Conservation (phyloP, 2,329 filamentous ascomycete species). For the Scedosporium minutisporum region DNA sequence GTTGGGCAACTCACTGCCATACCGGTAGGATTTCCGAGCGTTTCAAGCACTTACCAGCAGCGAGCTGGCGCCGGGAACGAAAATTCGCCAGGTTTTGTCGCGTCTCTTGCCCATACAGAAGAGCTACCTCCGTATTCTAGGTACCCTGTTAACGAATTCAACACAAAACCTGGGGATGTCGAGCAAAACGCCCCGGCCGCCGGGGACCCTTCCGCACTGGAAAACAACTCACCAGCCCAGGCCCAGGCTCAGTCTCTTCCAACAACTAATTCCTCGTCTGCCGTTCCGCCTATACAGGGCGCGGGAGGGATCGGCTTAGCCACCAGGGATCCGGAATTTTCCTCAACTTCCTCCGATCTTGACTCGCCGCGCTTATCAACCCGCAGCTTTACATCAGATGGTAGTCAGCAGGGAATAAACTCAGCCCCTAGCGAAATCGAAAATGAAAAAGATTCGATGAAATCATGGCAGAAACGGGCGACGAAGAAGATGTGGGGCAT, state of each 20-base stretch:
- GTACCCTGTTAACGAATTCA: constrained; percentile 67
- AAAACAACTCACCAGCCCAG: neutral
- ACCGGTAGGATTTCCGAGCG: constrained; percentile 66
- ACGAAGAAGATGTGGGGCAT: constrained; percentile 48
- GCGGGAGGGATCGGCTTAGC: constrained; percentile 53
- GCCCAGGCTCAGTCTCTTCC: constrained; percentile 6
- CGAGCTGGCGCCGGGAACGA: constrained; percentile 72
- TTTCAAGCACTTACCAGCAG: constrained; percentile 57
- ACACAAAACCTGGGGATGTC: constrained; percentile 31
- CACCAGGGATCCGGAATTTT: constrained; percentile 53
- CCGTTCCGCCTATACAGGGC: constrained; percentile 33
- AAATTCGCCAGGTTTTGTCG: constrained; percentile 78
- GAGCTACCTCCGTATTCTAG: constrained; percentile 85
- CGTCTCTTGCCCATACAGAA: constrained; percentile 80
- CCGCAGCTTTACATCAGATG: constrained; percentile 40
- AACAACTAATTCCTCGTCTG: neutral
- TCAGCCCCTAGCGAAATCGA: constrained; percentile 32
- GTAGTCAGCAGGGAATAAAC: constrained; percentile 46
- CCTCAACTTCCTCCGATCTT: constrained; percentile 45
- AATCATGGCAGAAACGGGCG: constrained; percentile 40
- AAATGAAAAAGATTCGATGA: constrained; percentile 38
- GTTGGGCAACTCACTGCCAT: constrained; percentile 31
- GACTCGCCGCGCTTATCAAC: constrained; percentile 40
- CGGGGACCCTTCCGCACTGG: neutral
- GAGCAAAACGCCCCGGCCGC: constrained; percentile 1